phyloP scores from a whole-genome alignment of 2,329 filamentous ascomycete genomes.

The Cladosporium sp. region DNA sequence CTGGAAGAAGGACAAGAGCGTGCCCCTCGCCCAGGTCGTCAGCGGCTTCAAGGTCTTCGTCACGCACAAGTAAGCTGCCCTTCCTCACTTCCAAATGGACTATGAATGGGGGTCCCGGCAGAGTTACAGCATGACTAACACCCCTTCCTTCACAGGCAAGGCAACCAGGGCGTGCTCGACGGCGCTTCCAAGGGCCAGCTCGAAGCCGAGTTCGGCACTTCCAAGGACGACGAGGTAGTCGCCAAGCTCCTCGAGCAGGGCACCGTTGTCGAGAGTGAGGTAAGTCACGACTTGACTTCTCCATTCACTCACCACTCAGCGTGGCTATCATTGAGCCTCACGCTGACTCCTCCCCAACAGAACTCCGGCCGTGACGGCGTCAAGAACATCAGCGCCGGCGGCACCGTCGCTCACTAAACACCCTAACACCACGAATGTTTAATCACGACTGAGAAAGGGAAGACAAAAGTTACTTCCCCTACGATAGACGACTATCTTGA shows the following conservation, averaged over 20 bases:
- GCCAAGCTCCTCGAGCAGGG: constrained; percentile 77
- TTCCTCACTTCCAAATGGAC: too few species aligned
- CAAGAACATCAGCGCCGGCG: constrained; percentile 40
- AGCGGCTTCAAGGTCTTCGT: constrained; percentile 85
- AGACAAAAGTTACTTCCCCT: neutral
- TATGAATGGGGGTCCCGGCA: too few species aligned
- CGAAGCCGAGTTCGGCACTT: constrained; percentile 83
- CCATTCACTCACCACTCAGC: neutral
- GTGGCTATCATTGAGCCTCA: constrained; percentile 15
- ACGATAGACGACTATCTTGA: constrained; percentile 7
- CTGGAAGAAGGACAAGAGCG: constrained; percentile 75
- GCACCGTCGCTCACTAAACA: constrained; percentile 26
- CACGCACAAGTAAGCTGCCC: constrained; percentile 71
- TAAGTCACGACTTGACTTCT: constrained; percentile 37
- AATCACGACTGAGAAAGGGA: constrained; percentile 11
- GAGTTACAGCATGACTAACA: neutral
- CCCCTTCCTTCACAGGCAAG: constrained; percentile 58
- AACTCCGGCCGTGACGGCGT: constrained; percentile 39
- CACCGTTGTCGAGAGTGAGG: constrained; percentile 57
- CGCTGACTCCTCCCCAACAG: constrained; percentile 22
- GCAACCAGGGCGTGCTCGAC: constrained; percentile 75
- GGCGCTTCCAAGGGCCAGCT: constrained; percentile 69
- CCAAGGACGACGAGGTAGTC: constrained; percentile 74
- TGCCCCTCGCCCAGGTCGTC: constrained; percentile 80
- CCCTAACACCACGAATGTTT: neutral